Evolutionary conservation across 345 rosid species (phyloP).

Genomic region (Populus euphratica): DNA sequence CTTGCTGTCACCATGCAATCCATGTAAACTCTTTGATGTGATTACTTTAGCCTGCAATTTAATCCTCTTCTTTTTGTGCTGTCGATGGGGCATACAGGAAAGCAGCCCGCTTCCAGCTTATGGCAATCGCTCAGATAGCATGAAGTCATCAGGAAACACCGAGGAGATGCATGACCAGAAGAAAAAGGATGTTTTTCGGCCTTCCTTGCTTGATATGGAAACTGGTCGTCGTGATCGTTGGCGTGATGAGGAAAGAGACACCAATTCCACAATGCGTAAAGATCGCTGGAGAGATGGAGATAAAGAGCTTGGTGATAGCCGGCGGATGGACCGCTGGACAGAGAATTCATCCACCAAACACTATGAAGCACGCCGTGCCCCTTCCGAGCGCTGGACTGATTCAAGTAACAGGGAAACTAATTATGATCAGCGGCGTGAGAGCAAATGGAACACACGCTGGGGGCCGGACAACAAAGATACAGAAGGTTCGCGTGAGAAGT

Average conservation of each 20-base stretch:
- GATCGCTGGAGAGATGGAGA: conserved; percentile 86
- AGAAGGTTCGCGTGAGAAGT: conserved; percentile 54
- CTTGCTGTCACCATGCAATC: background rate
- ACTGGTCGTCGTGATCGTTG: conserved; percentile 76
- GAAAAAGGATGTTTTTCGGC: conserved; percentile 80
- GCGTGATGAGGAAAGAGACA: conserved; percentile 97
- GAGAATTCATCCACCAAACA: conserved; percentile 61
- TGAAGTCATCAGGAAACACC: conserved; percentile 48
- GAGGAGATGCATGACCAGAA: conserved; percentile 65
- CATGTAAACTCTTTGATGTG: background rate
- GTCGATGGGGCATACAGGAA: conserved; percentile 42
- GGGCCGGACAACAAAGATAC: conserved; percentile 76
- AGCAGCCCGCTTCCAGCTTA: conserved; percentile 30
- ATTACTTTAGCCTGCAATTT: background rate
- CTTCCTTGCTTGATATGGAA: conserved; percentile 78
- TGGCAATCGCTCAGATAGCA: conserved; percentile 40
- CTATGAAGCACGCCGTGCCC: conserved; percentile 69
- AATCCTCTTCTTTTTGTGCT: background rate
- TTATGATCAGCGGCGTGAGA: conserved; percentile 82
- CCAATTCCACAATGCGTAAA: conserved; percentile 54
- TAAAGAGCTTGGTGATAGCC: conserved; percentile 66
- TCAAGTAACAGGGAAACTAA: conserved; percentile 63
- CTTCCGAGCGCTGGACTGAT: conserved; percentile 78
- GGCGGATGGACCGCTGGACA: conserved; percentile 66
- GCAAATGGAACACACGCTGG: conserved; percentile 99